Conservation (phyloP, 306 rosid species). For the Vigna radiata region DNA sequence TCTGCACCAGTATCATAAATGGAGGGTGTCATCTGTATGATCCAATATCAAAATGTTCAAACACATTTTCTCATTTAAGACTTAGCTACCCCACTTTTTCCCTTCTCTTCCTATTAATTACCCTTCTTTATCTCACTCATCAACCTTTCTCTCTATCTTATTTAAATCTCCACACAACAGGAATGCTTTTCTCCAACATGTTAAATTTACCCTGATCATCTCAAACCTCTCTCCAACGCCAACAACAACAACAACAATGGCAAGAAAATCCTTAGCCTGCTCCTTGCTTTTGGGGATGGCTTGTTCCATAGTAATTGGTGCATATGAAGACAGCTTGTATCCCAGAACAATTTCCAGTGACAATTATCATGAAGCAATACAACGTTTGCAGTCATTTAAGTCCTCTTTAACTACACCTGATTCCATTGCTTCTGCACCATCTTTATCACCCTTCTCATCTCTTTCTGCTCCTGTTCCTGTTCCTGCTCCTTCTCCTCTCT, state of each 20-base stretch:
- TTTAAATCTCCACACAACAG: conserved; percentile 41
- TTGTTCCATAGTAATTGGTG: conserved; percentile 42
- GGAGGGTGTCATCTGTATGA: conserved; percentile 61
- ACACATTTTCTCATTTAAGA: conserved; percentile 49
- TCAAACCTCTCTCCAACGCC: conserved; percentile 41
- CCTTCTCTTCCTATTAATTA: conserved; percentile 42
- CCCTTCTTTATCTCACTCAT: conserved; percentile 34
- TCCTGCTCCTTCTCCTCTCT: conserved; percentile 31
- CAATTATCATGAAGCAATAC: conserved; percentile 41
- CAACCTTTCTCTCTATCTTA: conserved; percentile 26
- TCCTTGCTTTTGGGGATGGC: conserved; percentile 41
- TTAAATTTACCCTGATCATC: conserved; percentile 18
- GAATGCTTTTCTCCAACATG: conserved; percentile 45
- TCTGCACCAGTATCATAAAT: conserved; percentile 29
- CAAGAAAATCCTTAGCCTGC: conserved; percentile 30
- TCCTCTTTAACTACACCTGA: conserved; percentile 49
- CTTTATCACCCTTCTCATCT: conserved; percentile 40
- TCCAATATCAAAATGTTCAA: conserved; percentile 46
- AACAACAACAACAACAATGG: conserved; percentile 45
- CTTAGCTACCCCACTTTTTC: conserved; percentile 62
- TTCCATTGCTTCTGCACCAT: conserved; percentile 51
- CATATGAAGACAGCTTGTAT: conserved; percentile 37
- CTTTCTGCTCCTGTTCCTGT: conserved; percentile 30
- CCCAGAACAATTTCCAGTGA: conserved; percentile 30
- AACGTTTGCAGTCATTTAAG: conserved; percentile 54